Conservation (phyloP, 2,329 filamentous ascomycete genomes). For the Colletotrichum lindemuthianum region DNA sequence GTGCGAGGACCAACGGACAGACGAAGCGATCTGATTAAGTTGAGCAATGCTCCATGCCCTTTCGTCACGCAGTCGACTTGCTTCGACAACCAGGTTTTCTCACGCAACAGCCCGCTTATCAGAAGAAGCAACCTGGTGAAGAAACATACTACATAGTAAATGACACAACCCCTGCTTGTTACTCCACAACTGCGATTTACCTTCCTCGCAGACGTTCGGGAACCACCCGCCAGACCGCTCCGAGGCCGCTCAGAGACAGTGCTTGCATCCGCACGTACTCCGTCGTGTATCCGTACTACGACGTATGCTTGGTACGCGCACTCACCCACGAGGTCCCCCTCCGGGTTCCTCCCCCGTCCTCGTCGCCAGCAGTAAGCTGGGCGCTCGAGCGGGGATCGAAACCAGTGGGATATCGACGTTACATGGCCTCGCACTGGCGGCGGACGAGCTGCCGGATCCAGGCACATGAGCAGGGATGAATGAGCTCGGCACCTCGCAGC, state of each 20-base stretch:
- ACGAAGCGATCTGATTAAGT: too few species aligned
- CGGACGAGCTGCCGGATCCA: conserved; percentile 33
- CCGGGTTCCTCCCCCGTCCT: conserved; percentile 2
- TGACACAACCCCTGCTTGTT: not conserved
- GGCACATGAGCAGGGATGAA: conserved; percentile 21
- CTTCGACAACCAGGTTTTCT: too few species aligned
- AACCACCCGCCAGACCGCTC: conserved; percentile 11
- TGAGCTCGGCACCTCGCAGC: conserved; percentile 24
- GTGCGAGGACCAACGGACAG: too few species aligned
- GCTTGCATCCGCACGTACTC: too few species aligned
- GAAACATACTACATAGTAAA: too few species aligned
- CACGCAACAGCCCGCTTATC: too few species aligned
- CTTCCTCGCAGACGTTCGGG: not conserved
- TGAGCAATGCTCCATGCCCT: too few species aligned
- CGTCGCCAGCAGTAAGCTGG: not conserved
- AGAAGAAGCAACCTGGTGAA: too few species aligned
- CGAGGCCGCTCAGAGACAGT: too few species aligned
- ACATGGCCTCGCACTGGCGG: conserved; percentile 30
- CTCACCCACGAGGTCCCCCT: conserved; percentile 3
- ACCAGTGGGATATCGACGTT: conserved; percentile 22
- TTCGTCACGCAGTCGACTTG: too few species aligned
- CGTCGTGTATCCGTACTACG: too few species aligned
- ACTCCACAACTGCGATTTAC: conserved; percentile 11
- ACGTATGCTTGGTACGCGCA: too few species aligned
- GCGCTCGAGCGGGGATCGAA: conserved; percentile 17